Evolutionary conservation across 2,329 filamentous ascomycete species (phyloP).

Genomic region (Fusarium verticillioides): DNA sequence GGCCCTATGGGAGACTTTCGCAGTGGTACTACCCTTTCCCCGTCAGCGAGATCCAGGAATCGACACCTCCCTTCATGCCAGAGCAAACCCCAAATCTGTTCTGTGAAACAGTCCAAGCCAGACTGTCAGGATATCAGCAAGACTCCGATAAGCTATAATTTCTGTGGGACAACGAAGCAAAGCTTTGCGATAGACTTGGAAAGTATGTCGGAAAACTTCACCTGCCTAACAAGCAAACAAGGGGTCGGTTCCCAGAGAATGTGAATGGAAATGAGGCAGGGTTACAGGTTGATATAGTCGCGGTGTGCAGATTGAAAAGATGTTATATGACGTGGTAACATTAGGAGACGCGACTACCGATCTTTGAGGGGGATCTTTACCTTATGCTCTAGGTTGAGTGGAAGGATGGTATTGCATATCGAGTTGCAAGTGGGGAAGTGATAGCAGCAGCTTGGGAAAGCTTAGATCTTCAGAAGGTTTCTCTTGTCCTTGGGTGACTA

Average conservation of each 20-base stretch:
- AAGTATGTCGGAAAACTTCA: rapidly evolving
- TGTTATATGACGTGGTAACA: neutral
- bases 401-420: conserved; percentile 1
- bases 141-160: neutral
- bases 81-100: conserved; percentile 22
- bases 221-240: rapidly evolving
- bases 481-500: neutral
- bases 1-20: rapidly evolving
- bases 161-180: neutral
- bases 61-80: neutral
- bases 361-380: neutral
- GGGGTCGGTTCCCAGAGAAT: neutral
- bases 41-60: neutral
- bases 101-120: conserved; percentile 1
- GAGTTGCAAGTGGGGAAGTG: conserved; percentile 1
- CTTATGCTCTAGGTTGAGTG: conserved; percentile 17
- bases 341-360: neutral
- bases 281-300: neutral
- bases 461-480: neutral
- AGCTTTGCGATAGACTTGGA: rapidly evolving
- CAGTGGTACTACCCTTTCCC: conserved; percentile 21
- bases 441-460: neutral
- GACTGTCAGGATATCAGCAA: neutral
- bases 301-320: neutral
- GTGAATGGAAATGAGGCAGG: neutral